A percentile compares a stretch with the other conserved stretches of the same genome.
phyloP scores from a whole-genome alignment of 768 basidiomycete species.

The Rhizopogon vinicolor region DNA sequence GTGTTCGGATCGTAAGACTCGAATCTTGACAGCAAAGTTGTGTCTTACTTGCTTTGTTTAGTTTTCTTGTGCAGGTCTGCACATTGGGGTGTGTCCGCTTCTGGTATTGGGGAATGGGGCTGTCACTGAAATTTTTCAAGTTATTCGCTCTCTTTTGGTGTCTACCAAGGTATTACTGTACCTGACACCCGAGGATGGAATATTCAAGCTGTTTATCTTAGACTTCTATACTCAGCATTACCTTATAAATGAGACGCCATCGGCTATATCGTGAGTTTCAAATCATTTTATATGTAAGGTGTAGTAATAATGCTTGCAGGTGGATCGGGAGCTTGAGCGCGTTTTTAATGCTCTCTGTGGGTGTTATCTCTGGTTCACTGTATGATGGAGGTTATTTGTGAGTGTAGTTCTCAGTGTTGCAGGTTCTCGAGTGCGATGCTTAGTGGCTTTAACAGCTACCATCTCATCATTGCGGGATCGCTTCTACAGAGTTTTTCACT shows the following conservation, averaged over 20 bases:
- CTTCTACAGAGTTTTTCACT: constrained; percentile 36
- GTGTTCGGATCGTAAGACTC: constrained; percentile 23
- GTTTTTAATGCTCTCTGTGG: constrained; percentile 38
- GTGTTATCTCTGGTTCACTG: constrained; percentile 41
- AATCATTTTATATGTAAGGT: too few species aligned
- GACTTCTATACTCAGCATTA: constrained; percentile 37
- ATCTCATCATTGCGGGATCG: constrained; percentile 40
- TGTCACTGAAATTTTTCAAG: constrained; percentile 9
- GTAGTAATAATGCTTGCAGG: constrained; percentile 8
- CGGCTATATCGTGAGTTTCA: constrained; percentile 33
- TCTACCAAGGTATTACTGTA: constrained; percentile 34
- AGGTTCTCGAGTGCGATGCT: neutral
- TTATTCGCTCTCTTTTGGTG: constrained; percentile 35
- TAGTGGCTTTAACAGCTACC: constrained; percentile 27
- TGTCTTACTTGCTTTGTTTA: constrained; percentile 6
- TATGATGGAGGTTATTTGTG: constrained; percentile 54
- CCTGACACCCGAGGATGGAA: too few species aligned
- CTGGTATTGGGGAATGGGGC: neutral
- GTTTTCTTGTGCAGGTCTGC: constrained; percentile 34
- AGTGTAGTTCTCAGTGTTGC: constrained; percentile 6
- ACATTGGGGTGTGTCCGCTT: constrained; percentile 25
- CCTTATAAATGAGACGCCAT: constrained; percentile 31
- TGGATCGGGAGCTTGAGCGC: constrained; percentile 49
- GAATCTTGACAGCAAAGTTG: neutral
- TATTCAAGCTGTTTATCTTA: constrained; percentile 10